These are phyloP conservation scores for Ceriops tagal DNA, from an alignment of 345 rosid genomes.

Conservation along the genomic window DNA sequence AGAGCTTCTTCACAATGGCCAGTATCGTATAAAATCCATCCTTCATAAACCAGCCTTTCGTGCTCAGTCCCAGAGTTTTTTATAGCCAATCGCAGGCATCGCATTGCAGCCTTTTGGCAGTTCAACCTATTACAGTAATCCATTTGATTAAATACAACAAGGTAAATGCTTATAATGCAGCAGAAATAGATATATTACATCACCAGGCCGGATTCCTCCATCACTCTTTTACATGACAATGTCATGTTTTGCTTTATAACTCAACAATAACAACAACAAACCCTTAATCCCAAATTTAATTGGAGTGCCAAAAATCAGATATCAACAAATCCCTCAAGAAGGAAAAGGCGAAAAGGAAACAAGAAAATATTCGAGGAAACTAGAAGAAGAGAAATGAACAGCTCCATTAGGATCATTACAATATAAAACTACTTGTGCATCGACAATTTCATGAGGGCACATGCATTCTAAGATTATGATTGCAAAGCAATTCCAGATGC, in stretches of 20 bases:
- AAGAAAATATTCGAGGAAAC: background rate
- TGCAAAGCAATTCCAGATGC: background rate
- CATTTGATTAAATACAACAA: slow-evolving; percentile 5
- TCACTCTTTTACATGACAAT: background rate
- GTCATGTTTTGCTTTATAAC: background rate
- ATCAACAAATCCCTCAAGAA: no score
- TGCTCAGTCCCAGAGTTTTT: slow-evolving; percentile 57
- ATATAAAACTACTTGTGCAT: no score
- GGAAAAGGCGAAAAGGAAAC: no score
- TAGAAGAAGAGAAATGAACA: background rate
- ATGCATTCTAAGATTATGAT: no score
- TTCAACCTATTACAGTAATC: slow-evolving; percentile 50
- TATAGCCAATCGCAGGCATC: slow-evolving; percentile 70
- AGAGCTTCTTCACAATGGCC: slow-evolving; percentile 82
- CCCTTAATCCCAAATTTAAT: no score
- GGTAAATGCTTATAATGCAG: slow-evolving; percentile 4
- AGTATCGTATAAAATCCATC: slow-evolving; percentile 89
- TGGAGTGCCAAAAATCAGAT: no score
- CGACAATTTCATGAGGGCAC: no score
- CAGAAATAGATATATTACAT: slow-evolving; percentile 6
- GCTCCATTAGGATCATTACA: background rate
- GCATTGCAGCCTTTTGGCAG: slow-evolving; percentile 89
- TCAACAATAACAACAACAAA: no score
- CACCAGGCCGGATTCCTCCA: background rate
- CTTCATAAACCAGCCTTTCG: slow-evolving; percentile 83